These are phyloP conservation scores for Phialophora verrucosa DNA, from an alignment of 2,329 filamentous ascomycete species.

Conservation along the genomic window DNA sequence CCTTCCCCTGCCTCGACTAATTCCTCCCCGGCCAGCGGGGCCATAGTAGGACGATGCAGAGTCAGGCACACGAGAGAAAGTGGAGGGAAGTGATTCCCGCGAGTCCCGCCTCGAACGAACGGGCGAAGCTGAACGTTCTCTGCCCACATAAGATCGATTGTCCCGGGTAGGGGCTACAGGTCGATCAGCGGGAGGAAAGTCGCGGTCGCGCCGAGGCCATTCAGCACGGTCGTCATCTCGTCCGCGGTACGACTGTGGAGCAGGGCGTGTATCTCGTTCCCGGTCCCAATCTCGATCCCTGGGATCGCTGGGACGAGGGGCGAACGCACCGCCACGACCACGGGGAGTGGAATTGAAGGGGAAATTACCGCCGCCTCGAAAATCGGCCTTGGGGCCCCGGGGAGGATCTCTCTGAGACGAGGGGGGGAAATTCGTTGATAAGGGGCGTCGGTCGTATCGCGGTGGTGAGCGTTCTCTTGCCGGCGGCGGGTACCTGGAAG, in stretches of 20 bases:
- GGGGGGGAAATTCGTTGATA: constrained; percentile 57
- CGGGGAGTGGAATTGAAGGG: constrained; percentile 37
- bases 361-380: constrained; percentile 59
- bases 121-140: constrained; percentile 54
- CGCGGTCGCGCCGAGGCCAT: constrained; percentile 55
- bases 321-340: constrained; percentile 65
- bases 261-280: constrained; percentile 50
- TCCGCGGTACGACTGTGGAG: constrained; percentile 48
- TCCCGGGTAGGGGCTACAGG: constrained; percentile 43
- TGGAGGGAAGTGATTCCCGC: constrained; percentile 50
- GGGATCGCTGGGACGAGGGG: constrained; percentile 60
- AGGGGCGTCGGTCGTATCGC: constrained; percentile 74
- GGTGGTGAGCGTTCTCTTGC: constrained; percentile 70
- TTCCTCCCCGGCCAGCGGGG: constrained; percentile 46
- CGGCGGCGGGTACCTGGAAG: constrained; percentile 59
- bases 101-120: constrained; percentile 52
- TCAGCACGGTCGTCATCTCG: constrained; percentile 48
- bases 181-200: constrained; percentile 52
- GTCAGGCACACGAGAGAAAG: constrained; percentile 47
- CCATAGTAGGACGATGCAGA: constrained; percentile 44
- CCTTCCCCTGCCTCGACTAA: constrained; percentile 51
- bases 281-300: constrained; percentile 43
- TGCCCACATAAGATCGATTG: constrained; percentile 51
- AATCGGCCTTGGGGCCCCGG: constrained; percentile 77
- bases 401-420: constrained; percentile 70